Conservation (phyloP, 805 yeast species). For the Yarrowia keelungensis region DNA sequence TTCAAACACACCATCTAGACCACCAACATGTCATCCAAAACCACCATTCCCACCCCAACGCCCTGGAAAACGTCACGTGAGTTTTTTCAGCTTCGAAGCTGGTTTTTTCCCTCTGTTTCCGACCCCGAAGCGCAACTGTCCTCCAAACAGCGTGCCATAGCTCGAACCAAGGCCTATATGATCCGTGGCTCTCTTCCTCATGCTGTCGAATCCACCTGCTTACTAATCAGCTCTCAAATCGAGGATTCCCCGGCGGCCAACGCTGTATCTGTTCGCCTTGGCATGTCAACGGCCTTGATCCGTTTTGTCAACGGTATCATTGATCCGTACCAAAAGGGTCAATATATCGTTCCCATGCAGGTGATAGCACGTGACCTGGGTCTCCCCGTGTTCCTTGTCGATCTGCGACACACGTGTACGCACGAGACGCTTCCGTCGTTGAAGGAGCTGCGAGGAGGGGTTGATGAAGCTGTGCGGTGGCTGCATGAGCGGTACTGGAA, state of each 20-base stretch:
- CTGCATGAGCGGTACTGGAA: slow-evolving; percentile 2
- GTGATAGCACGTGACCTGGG: slow-evolving; percentile 32
- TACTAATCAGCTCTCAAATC: neutral
- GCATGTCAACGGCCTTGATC: slow-evolving; percentile 26
- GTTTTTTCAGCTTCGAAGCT: slow-evolving; percentile 14
- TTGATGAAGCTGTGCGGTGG: neutral
- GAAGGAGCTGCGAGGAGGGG: slow-evolving; percentile 4
- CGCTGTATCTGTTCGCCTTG: slow-evolving; percentile 6
- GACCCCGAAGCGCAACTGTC: neutral
- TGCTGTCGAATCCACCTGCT: slow-evolving; percentile 23
- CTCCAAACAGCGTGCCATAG: slow-evolving; percentile 5
- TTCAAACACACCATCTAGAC: neutral
- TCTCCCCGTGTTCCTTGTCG: slow-evolving; percentile 17
- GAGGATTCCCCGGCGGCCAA: slow-evolving; percentile 7
- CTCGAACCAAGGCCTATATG: slow-evolving; percentile 22
- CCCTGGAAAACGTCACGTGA: neutral
- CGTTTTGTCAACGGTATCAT: slow-evolving; percentile 35
- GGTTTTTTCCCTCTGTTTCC: neutral
- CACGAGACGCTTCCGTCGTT: slow-evolving; percentile 22
- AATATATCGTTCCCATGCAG: slow-evolving; percentile 24
- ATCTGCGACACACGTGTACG: slow-evolving; percentile 31
- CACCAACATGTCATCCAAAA: neutral
- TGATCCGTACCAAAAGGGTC: slow-evolving; percentile 33
- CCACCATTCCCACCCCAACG: neutral
- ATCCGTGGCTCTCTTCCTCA: slow-evolving; percentile 22